These are phyloP conservation scores for Marasmius fiardii DNA, from an alignment of 1,284 basidiomycete species.

Conservation along the genomic window DNA sequence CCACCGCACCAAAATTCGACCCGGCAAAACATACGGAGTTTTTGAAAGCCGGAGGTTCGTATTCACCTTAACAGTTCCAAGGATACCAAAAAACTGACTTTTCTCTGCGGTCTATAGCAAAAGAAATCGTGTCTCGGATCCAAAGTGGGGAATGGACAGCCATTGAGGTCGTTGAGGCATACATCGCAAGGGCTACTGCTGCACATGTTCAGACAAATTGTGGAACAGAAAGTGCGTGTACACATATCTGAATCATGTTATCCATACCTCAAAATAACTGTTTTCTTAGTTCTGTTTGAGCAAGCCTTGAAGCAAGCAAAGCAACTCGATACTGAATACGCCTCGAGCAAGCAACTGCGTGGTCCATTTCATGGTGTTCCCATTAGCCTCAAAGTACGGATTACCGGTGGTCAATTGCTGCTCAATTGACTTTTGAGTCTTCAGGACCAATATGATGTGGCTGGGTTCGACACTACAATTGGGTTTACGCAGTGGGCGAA, in stretches of 20 bases:
- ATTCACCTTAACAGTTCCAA: not conserved
- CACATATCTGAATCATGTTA: not conserved
- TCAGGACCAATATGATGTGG: conserved; percentile 70
- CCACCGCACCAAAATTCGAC: conserved; percentile 17
- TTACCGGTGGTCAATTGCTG: not conserved
- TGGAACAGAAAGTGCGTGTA: conserved; percentile 64
- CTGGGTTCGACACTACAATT: conserved; percentile 65
- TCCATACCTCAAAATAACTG: not conserved
- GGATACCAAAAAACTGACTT: not conserved
- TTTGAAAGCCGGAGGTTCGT: conserved; percentile 26
- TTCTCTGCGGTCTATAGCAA: conserved; percentile 33
- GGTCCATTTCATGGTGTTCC: conserved; percentile 85
- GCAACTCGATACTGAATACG: conserved; percentile 66
- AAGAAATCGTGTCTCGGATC: conserved; percentile 61
- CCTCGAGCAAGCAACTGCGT: conserved; percentile 50
- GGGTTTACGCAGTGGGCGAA: conserved; percentile 72
- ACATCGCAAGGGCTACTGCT: conserved; percentile 60
- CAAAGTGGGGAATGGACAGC: conserved; percentile 69
- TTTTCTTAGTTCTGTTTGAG: conserved; percentile 58
- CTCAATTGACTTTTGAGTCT: conserved; percentile 23
- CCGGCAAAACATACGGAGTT: conserved; percentile 19
- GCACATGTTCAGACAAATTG: conserved; percentile 73
- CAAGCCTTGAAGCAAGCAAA: conserved; percentile 61
- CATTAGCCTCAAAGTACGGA: conserved; percentile 49
- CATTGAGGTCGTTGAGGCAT: conserved; percentile 67